phyloP scores from a whole-genome alignment of 129 eudicot species.

The Tagetes patula region DNA sequence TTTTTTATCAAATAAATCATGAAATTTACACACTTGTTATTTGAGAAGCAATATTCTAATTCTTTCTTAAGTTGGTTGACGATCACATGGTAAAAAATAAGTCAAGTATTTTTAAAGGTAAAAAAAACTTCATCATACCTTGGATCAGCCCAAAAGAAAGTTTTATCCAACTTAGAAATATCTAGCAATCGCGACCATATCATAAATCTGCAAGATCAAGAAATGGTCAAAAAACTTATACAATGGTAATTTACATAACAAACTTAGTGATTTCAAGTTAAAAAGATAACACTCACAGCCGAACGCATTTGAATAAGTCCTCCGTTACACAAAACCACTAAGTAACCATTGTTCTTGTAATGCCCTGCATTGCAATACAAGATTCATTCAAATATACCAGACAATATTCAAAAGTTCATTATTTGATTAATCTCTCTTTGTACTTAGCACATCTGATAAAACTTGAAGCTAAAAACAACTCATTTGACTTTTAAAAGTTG shows the following conservation, averaged over 20 bases:
- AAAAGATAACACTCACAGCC: conserved; percentile 58
- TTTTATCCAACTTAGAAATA: conserved; percentile 90
- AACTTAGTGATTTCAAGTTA: neutral
- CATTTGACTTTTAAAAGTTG: too few relatives aligned
- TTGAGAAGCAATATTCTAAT: too few relatives aligned
- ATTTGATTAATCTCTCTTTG: too few relatives aligned
- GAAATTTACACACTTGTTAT: too few relatives aligned
- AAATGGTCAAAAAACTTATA: neutral
- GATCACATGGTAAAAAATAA: too few relatives aligned
- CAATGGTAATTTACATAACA: too few relatives aligned
- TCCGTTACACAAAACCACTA: conserved; percentile 96
- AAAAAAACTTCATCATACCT: conserved; percentile 44
- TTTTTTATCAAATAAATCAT: too few relatives aligned
- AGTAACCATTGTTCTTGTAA: conserved; percentile 93
- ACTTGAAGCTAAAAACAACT: too few relatives aligned
- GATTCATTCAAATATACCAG: neutral
- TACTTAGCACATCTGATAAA: too few relatives aligned
- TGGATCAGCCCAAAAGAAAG: conserved; percentile 98
- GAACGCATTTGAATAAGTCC: conserved; percentile 99
- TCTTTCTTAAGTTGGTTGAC: too few relatives aligned
- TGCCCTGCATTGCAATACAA: conserved; percentile 57
- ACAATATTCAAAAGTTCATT: too few relatives aligned
- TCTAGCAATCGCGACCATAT: conserved; percentile 98
- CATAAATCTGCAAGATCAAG: conserved; percentile 69
- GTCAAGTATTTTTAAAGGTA: too few relatives aligned